Evolutionary conservation across 495 filamentous ascomycete species (phyloP).

Genomic region (Neurospora sp.): DNA sequence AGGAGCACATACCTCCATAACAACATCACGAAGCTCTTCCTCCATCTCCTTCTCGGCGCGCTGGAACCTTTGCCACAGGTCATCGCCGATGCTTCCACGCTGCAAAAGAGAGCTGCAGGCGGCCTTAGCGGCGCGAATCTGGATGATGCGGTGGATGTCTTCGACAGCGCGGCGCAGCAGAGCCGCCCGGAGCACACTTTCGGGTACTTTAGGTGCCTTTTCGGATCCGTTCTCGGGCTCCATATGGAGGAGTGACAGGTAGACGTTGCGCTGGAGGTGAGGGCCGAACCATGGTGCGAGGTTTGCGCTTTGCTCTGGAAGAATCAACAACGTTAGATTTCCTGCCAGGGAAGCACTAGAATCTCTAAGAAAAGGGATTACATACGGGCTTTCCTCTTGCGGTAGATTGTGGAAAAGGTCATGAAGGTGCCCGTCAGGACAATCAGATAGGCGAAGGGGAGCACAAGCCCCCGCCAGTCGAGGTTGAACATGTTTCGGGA

Average conservation of each 20-base stretch:
- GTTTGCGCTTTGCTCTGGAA: slow-evolving; percentile 58
- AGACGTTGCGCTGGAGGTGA: slow-evolving; percentile 86
- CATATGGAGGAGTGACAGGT: slow-evolving; percentile 81
- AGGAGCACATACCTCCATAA: slow-evolving; percentile 59
- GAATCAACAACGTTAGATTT: not conserved
- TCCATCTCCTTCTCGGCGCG: slow-evolving; percentile 96
- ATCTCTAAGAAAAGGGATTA: slow-evolving; percentile 1
- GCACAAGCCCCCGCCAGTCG: slow-evolving; percentile 68
- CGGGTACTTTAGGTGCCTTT: slow-evolving; percentile 63
- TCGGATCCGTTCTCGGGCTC: slow-evolving; percentile 61
- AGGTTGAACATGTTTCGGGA: slow-evolving; percentile 41
- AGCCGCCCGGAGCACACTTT: slow-evolving; percentile 81
- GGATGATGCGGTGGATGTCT: slow-evolving; percentile 82
- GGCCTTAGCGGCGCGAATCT: slow-evolving; percentile 73
- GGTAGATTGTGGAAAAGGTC: slow-evolving; percentile 86
- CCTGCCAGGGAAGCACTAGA: not conserved
- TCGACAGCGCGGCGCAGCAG: slow-evolving; percentile 80
- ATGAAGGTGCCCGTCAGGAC: slow-evolving; percentile 79
- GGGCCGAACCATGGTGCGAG: slow-evolving; percentile 87
- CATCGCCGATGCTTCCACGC: slow-evolving; percentile 87
- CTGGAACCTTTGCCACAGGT: slow-evolving; percentile 86
- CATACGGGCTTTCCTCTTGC: slow-evolving; percentile 83
- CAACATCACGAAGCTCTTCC: slow-evolving; percentile 86
- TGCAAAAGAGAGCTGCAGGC: slow-evolving; percentile 74
- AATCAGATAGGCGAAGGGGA: slow-evolving; percentile 78